Conservation (phyloP, 1,284 basidiomycete species). For the Ganoderma resinaceum region DNA sequence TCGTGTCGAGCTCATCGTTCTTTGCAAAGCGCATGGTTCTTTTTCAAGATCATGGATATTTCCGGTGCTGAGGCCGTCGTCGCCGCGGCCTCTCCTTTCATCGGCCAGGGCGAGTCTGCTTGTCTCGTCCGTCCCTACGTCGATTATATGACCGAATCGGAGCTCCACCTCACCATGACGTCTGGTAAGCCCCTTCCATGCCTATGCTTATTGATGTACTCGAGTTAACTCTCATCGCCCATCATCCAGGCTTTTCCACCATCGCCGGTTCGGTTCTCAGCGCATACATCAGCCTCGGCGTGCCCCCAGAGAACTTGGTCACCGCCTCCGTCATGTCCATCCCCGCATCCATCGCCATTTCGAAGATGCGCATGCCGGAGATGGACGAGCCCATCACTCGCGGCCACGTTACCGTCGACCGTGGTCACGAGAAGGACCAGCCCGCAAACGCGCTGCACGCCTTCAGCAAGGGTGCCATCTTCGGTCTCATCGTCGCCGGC, state of each 20-base stretch:
- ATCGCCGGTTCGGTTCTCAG: constrained; percentile 90
- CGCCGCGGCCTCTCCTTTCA: constrained; percentile 90
- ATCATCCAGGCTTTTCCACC: constrained; percentile 73
- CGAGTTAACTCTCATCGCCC: not conserved
- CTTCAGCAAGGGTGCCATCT: constrained; percentile 86
- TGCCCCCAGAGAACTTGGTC: constrained; percentile 83
- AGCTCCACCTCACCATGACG: constrained; percentile 90
- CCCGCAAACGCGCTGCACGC: constrained; percentile 87
- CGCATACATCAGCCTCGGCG: constrained; percentile 86
- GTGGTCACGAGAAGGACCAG: constrained; percentile 64
- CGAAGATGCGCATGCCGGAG: constrained; percentile 88
- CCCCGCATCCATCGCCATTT: constrained; percentile 91
- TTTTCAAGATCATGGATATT: constrained; percentile 88
- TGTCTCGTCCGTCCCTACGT: constrained; percentile 89
- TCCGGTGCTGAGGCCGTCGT: constrained; percentile 93
- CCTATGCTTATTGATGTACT: not conserved
- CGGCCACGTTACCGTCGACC: constrained; percentile 80
- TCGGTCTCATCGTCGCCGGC: constrained; percentile 87
- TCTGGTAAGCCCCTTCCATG: constrained; percentile 60
- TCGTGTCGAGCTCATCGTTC: constrained; percentile 15
- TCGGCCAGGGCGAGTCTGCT: constrained; percentile 89
- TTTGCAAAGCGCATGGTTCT: constrained; percentile 80
- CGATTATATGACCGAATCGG: constrained; percentile 88
- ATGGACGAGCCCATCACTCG: constrained; percentile 86
- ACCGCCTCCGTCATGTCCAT: constrained; percentile 96